phyloP scores from a whole-genome alignment of 2,329 filamentous ascomycete genomes.

The Chlorencoelia australis region DNA sequence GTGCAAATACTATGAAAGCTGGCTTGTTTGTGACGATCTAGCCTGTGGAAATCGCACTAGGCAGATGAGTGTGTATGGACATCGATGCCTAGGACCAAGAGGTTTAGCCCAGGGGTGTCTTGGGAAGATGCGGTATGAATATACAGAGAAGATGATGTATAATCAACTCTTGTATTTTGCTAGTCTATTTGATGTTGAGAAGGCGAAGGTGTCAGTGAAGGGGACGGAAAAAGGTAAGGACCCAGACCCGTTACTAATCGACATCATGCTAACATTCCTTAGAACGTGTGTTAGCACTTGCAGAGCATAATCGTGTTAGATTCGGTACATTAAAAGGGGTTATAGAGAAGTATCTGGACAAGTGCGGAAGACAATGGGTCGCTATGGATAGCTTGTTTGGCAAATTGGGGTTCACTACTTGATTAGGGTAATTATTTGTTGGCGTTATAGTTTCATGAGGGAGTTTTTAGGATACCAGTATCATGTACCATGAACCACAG shows the following conservation, averaged over 20 bases:
- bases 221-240: constrained; percentile 35
- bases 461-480: constrained; percentile 18
- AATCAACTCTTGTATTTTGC: constrained; percentile 89
- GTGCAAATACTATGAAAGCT: constrained; percentile 81
- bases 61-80: constrained; percentile 88
- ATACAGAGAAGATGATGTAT: constrained; percentile 81
- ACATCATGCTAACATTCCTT: constrained; percentile 17
- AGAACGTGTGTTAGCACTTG: constrained; percentile 53
- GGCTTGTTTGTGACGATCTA: constrained; percentile 82
- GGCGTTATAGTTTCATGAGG: constrained; percentile 10
- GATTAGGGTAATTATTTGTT: constrained; percentile 5
- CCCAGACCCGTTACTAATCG: not conserved
- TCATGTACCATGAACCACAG: too few species aligned
- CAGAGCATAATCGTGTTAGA: constrained; percentile 69
- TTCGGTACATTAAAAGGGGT: constrained; percentile 69
- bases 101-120: constrained; percentile 76
- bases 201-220: constrained; percentile 47
- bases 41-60: constrained; percentile 79
- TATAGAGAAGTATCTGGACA: constrained; percentile 76
- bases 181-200: constrained; percentile 81
- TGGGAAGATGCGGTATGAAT: constrained; percentile 82
- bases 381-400: constrained; percentile 84
- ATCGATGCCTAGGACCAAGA: constrained; percentile 77
- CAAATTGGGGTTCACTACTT: constrained; percentile 44
- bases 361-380: constrained; percentile 86